Base-by-base conservation (phyloP, 306 rosid genomes). In the Castanea crenata region DNA sequence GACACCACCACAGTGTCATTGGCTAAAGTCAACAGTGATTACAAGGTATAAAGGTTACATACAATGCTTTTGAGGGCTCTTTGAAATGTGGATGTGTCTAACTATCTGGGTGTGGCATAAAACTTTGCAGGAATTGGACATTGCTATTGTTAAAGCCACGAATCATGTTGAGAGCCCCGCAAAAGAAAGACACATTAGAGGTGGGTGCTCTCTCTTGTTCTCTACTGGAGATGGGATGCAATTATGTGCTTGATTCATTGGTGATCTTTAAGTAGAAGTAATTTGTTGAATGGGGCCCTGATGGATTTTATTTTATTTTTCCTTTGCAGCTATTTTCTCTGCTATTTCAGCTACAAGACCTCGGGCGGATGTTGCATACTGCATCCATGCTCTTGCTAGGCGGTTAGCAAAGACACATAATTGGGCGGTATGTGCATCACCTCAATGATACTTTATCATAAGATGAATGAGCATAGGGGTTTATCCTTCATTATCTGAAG, bases 291-390 rank as follows among this genome's bases (percentile, higher is more conserved):
- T 73, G 63, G 74, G 41, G 63, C 76, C 64, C 76, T 78, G 74
- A 81, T 73, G 63, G 18, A 27, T 35, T 68, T 31, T 81, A 49
- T 85, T 64, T 81, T 12, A 23, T 86, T 78, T 83, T 81, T 62
- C 76, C 68, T 46, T 83, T 81, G 86, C 91, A 96, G 99, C 99
- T 74, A 90, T 96, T 68, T 96, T 93, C 71, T 86, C 98, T 25
- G 99, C 97, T n/a, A 81, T 93, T 88, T 96, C 97, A 69, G 99
- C 99, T 65, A 91, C 99, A 34, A 89, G 97, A 84, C 98, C 99
- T 68, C 86, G 99, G 32, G 99, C 99, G 4, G 99, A 96, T 88
- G 99, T 96, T 74, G 99, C 99, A 34, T 96, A 96, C 81, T 96
- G 98, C 91, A 96, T 96, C 77, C 99, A 93, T 55, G 96, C 96